Evolutionary conservation across 2,329 filamentous ascomycete genomes (phyloP), one percentile per base, ranked within the genome.

Genomic region (Ilyonectria robusta): DNA sequence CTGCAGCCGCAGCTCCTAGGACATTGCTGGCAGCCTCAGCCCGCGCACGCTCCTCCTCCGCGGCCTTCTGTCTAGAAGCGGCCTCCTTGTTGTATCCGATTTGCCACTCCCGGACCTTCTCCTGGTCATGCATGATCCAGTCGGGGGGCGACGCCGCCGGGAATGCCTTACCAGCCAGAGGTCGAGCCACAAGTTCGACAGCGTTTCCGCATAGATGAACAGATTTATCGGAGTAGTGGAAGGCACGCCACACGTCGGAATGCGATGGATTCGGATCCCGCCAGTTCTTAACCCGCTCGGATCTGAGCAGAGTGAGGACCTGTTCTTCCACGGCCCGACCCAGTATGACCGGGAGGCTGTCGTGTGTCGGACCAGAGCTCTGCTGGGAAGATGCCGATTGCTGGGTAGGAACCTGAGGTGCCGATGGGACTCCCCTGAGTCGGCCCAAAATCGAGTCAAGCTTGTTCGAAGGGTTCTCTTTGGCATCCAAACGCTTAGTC

Each of bases 51-150:
- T 81, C 79, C 37, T 82, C 82, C 2, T 82, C 79, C 31, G 80
- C 78, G 56, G 76, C 80, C 61, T 82, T 82, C 53, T 84, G 78
- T 51, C 80, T 80, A 1, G 76, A 74, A 9, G 80, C 77, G 13
- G 75, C 51, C 58, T 83, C 83, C 65, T 80, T 82, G 61, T 82
- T 81, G 67, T 83, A 85, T 0, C 86, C 86, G 11, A 83, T 77
- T 79, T 84, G 85, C 87, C 88, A 90, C 68, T 87, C 84, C 10
- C 83, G 82, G 0, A 84, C 79, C 67, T 83, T 83, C 35, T 84
- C 84, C 3, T 82, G 76, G 35, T 86, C 81, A 23, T 83, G 78
- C 10, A 78, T 78, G 69, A 89, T 82, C 83, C 87, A 88, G 19
- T 83, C 82, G 1, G 88, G 87, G 4, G 88, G 85, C 48, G 86